phyloP scores from a whole-genome alignment of 129 eudicot genomes.

The Flaveria ramosissima region DNA sequence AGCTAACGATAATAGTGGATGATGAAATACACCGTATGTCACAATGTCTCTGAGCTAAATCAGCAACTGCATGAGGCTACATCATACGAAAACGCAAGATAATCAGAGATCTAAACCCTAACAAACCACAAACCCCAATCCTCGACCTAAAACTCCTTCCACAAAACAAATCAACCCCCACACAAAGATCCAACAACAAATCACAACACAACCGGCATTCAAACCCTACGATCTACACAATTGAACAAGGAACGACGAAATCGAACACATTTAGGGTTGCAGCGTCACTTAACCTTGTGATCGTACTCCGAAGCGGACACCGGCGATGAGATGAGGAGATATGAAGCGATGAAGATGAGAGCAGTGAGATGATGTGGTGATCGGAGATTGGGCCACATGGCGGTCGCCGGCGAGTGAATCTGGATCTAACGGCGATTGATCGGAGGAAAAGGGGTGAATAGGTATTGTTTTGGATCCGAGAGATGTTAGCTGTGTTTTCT shows the following conservation, averaged over 20 bases:
- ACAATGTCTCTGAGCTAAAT: not conserved
- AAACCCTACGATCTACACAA: slow-evolving; percentile 30
- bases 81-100: not conserved
- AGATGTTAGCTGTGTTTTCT: slow-evolving; percentile 21
- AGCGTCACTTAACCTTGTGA: slow-evolving; percentile 58
- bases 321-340: slow-evolving; percentile 41
- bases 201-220: not conserved
- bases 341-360: slow-evolving; percentile 29
- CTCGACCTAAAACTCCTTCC: not conserved
- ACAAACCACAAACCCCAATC: slow-evolving; percentile 23
- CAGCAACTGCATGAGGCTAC: slow-evolving; percentile 16
- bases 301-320: slow-evolving; percentile 77
- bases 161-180: slow-evolving; percentile 23
- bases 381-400: slow-evolving; percentile 64
- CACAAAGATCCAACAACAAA: slow-evolving; percentile 32
- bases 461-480: slow-evolving; percentile 26
- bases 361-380: slow-evolving; percentile 31
- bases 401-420: slow-evolving; percentile 55
- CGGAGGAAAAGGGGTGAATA: slow-evolving; percentile 25
- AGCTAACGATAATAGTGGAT: slow-evolving; percentile 4
- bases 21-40: not conserved
- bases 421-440: slow-evolving; percentile 50
- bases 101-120: slow-evolving; percentile 46
- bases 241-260: slow-evolving; percentile 9
- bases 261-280: slow-evolving; percentile 28